Conservation (phyloP, 2,329 filamentous ascomycete species). For the Penicillium sp. region DNA sequence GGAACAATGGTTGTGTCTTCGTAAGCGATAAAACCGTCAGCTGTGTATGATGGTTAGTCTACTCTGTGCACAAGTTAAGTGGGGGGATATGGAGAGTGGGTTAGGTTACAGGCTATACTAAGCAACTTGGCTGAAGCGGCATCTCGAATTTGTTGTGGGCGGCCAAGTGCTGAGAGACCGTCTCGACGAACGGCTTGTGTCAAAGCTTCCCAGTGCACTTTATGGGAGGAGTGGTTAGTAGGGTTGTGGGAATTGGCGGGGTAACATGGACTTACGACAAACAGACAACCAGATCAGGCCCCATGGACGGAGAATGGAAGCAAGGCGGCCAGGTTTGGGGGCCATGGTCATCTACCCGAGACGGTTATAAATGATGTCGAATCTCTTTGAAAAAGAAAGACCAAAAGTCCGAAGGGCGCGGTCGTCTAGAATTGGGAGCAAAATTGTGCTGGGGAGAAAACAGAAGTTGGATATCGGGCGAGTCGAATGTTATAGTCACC, state of each 20-base stretch:
- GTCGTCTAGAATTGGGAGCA: fast-evolving
- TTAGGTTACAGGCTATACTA: slow-evolving; percentile 16
- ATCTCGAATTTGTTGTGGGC: slow-evolving; percentile 15
- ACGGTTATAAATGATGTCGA: background rate
- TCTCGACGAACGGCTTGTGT: slow-evolving; percentile 16
- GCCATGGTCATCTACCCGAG: background rate
- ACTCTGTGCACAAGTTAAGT: background rate
- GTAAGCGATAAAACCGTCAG: slow-evolving; percentile 30
- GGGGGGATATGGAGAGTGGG: background rate
- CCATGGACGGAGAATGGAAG: slow-evolving; percentile 15
- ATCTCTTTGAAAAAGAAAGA: background rate
- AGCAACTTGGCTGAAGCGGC: slow-evolving; percentile 20
- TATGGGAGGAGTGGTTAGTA: background rate
- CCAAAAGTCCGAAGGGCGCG: background rate
- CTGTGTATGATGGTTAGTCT: slow-evolving; percentile 15
- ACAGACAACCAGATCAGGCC: slow-evolving; percentile 20
- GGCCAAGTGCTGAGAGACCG: slow-evolving; percentile 14
- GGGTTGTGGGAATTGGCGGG: background rate
- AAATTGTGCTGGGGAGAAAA: background rate
- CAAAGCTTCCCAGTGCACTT: slow-evolving; percentile 22
- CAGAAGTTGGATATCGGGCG: background rate
- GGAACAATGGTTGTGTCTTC: slow-evolving; percentile 38
- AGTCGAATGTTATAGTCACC: background rate
- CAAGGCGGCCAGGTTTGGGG: slow-evolving; percentile 11
- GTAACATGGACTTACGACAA: slow-evolving; percentile 2